A percentile compares a stretch with the other conserved stretches of the same genome.
Conservation (phyloP, 345 rosid genomes). For the Leavenworthia alabamica region DNA sequence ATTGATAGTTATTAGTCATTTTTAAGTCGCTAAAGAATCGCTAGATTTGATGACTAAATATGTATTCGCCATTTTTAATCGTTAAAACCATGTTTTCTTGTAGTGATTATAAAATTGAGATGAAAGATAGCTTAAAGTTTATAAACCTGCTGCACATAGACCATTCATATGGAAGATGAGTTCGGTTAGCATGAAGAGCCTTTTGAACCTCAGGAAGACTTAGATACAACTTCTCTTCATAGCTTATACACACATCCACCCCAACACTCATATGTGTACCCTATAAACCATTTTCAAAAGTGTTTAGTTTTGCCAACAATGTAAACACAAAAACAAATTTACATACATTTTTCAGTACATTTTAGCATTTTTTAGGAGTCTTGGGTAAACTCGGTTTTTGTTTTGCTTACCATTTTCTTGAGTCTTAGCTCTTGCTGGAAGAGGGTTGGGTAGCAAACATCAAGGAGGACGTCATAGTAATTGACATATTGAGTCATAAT, state of each 20-base stretch:
- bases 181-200: constrained; percentile 86
- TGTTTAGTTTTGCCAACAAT: neutral
- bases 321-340: neutral
- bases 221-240: constrained; percentile 59
- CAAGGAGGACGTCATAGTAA: constrained; percentile 73
- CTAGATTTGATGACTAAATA: too few relatives aligned
- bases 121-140: neutral
- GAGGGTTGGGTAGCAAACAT: constrained; percentile 71
- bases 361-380: neutral
- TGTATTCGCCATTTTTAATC: too few relatives aligned
- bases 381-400: neutral
- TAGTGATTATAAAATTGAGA: neutral
- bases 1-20: too few relatives aligned
- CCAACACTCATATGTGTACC: constrained; percentile 74
- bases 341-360: neutral
- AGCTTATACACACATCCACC: constrained; percentile 74
- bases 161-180: constrained; percentile 59
- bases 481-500: constrained; percentile 62
- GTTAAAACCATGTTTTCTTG: too few relatives aligned
- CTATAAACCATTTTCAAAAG: constrained; percentile 27
- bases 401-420: constrained; percentile 50
- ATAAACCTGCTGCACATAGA: constrained; percentile 77
- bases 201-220: constrained; percentile 84
- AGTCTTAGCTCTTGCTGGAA: constrained; percentile 83
- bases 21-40: too few relatives aligned